phyloP scores from a whole-genome alignment of 306 rosid genomes.

The Glycyrrhiza uralensis region DNA sequence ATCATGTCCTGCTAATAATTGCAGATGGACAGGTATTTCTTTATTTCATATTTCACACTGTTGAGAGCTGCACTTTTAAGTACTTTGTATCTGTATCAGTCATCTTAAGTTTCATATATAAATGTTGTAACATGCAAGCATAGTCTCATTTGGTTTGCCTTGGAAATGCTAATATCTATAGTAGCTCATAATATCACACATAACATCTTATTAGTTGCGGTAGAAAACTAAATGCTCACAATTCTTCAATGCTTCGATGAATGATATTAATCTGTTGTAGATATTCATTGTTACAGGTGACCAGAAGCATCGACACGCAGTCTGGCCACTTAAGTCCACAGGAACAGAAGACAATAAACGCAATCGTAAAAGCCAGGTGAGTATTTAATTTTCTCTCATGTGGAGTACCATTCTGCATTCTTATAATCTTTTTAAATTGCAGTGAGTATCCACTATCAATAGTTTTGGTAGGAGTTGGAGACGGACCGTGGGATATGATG shows the following conservation, averaged over 20 bases:
- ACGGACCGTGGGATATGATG: conserved; percentile 93
- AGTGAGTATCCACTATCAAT: conserved; percentile 78
- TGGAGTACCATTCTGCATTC: conserved; percentile 24
- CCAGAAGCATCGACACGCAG: conserved; percentile 68
- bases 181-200: background rate
- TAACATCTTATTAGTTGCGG: background rate
- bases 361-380: conserved; percentile 82
- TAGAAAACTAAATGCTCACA: background rate
- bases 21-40: conserved; percentile 80
- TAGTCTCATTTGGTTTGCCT: conserved; percentile 7
- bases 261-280: background rate
- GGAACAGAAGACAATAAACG: conserved; percentile 66
- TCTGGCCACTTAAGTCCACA: conserved; percentile 63
- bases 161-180: background rate
- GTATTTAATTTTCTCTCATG: background rate
- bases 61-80: background rate
- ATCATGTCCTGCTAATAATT: conserved; percentile 78
- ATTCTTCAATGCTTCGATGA: background rate
- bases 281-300: conserved; percentile 50
- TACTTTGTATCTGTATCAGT: background rate
- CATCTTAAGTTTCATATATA: conserved; percentile 1
- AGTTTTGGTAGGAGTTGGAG: conserved; percentile 82
- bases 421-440: conserved; percentile 29
- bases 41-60: background rate
- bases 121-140: background rate